phyloP scores from a whole-genome alignment of 106 monocot species.

The Dioscorea zingiberensis region DNA sequence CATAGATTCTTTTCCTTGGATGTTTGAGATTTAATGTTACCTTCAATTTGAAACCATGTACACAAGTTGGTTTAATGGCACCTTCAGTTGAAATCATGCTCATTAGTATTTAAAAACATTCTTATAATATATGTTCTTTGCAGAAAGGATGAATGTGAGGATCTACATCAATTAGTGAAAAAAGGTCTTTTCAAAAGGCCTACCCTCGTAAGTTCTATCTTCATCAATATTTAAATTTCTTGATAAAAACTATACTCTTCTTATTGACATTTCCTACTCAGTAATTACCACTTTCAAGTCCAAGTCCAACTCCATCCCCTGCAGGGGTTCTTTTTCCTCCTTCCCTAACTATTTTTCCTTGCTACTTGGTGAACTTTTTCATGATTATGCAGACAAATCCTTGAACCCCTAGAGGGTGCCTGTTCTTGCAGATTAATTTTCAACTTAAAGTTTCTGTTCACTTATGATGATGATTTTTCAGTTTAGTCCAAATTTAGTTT shows the following conservation, averaged over 20 bases:
- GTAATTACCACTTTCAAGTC: neutral
- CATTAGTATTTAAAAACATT: neutral
- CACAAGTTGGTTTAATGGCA: neutral
- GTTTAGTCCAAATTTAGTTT: too few relatives aligned
- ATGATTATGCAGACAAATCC: too few relatives aligned
- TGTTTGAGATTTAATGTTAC: too few relatives aligned
- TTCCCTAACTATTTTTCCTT: neutral
- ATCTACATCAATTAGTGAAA: conserved; percentile 45
- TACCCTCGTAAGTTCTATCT: conserved; percentile 42
- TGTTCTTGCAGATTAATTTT: too few relatives aligned
- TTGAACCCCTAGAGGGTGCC: too few relatives aligned
- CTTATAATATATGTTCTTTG: neutral
- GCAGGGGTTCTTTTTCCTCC: neutral
- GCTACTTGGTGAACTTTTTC: neutral
- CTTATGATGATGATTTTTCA: too few relatives aligned
- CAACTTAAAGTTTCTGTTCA: too few relatives aligned
- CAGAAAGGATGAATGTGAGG: conserved; percentile 71
- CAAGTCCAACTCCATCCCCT: neutral
- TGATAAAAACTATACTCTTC: neutral
- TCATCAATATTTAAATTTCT: neutral
- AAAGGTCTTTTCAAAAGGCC: conserved; percentile 51
- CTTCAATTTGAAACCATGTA: neutral
- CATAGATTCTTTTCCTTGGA: too few relatives aligned
- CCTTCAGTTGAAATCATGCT: too few relatives aligned
- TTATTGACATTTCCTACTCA: neutral